Base-by-base conservation (phyloP, 1,284 basidiomycete genomes). In the Limonomyces culmigenus region DNA sequence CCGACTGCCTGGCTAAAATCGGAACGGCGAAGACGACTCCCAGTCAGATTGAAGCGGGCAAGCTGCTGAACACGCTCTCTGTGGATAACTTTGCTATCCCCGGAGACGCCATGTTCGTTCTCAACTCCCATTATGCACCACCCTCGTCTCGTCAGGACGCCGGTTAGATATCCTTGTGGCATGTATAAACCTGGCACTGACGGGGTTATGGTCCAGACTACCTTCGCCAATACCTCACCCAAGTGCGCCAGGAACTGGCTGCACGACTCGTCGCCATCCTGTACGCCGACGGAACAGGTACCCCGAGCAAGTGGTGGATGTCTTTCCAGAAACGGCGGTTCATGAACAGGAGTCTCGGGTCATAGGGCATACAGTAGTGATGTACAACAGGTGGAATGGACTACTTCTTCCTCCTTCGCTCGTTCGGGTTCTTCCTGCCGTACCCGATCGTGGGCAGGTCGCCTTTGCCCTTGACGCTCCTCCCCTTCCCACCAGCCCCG, bases 241-340 rank as follows among this genome's bases (percentile, higher is more conserved):
- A 99, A 58, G 81, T 83, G 3, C 74, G 95, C 35, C 87, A 92
- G 55, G 95, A 99, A 55, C 66, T 92, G 17, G 84, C 88, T 13
- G 64, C 74, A 11, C 74, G 95, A 30, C 59, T 99, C 37, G 71
- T 91, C 21, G 89, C 95, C 48, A 71, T 77, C 39, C 63, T 99
- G 29, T 99, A 97, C 55, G 72, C 78, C 48, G 67, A 92, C 61
- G 71, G 83, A 34, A 74, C 78, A 3, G 77, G 79, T 39, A 88
- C 83, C 52, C 91, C 95, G 1, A 95, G 84, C 68, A 98, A 98
- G 59, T 99, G 93, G 93, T 99, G 95, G 95, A 89, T 98, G 81
- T 83, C 87, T 25, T 99, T 98, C 74, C 92, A 92, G 60, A 96
- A 93, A 70, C 74, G 91, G 51, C 72, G 83, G 31, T 91, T 91